Evolutionary conservation across 768 basidiomycete species (phyloP).

Genomic region (Phanerochaete carnosa): DNA sequence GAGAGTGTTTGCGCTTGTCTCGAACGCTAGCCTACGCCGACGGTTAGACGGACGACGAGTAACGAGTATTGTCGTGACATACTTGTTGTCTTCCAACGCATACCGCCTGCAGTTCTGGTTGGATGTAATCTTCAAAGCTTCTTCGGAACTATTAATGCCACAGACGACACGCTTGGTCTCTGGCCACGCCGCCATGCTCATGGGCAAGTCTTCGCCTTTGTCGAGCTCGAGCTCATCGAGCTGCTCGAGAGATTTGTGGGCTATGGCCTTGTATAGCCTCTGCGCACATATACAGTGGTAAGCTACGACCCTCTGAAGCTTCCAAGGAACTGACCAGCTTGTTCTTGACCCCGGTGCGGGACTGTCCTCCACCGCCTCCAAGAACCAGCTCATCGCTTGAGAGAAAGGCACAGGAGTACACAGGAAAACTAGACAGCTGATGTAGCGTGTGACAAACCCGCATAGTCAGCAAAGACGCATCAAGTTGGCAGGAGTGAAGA

Average conservation of each 20-base stretch:
- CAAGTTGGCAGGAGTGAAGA: not conserved
- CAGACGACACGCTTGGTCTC: conserved; percentile 64
- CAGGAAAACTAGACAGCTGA: conserved; percentile 77
- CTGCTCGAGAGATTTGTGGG: conserved; percentile 49
- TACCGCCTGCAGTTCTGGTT: conserved; percentile 89
- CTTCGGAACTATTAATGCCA: conserved; percentile 79
- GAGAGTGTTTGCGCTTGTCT: conserved; percentile 61
- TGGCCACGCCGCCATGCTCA: conserved; percentile 79
- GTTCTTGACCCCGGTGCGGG: conserved; percentile 89
- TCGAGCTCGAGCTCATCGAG: conserved; percentile 73
- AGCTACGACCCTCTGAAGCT: not conserved
- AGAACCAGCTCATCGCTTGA: conserved; percentile 69
- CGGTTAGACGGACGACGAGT: not conserved
- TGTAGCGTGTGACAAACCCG: conserved; percentile 78
- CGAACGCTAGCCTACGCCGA: conserved; percentile 45
- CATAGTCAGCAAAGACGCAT: conserved; percentile 41
- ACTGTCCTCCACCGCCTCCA: conserved; percentile 88
- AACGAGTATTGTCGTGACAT: conserved; percentile 19
- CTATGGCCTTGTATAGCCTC: conserved; percentile 65
- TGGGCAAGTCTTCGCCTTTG: conserved; percentile 89
- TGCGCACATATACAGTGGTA: conserved; percentile 24
- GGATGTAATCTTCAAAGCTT: conserved; percentile 55
- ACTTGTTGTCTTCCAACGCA: conserved; percentile 57
- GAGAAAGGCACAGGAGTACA: conserved; percentile 83
- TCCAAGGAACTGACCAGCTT: conserved; percentile 62